Evolutionary conservation across 495 filamentous ascomycete species (phyloP).

Genomic region (Trichocladium antarcticum): DNA sequence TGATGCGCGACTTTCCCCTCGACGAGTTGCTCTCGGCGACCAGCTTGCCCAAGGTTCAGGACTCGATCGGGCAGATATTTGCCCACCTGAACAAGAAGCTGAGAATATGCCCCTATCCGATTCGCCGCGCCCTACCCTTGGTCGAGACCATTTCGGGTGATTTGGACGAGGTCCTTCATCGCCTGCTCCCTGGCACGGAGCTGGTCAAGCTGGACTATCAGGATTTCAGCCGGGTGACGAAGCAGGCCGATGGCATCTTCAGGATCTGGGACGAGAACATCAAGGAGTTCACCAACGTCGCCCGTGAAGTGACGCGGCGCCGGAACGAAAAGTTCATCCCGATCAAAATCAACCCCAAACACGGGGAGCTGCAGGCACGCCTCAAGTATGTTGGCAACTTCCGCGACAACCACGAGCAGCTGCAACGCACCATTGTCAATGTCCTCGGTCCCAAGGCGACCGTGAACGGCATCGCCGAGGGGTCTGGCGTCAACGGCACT

Average conservation of each 20-base stretch:
- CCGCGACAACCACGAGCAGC: conserved; percentile 89
- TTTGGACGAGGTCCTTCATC: conserved; percentile 73
- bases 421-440: conserved; percentile 89
- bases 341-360: conserved; percentile 81
- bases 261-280: conserved; percentile 86
- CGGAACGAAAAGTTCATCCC: conserved; percentile 95
- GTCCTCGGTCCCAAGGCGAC: conserved; percentile 67
- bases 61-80: conserved; percentile 80
- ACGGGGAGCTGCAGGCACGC: conserved; percentile 75
- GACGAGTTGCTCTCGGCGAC: conserved; percentile 91
- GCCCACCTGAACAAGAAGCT: conserved; percentile 92
- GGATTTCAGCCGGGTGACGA: conserved; percentile 80
- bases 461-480: conserved; percentile 39
- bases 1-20: conserved; percentile 95
- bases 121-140: conserved; percentile 81
- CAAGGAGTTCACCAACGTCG: conserved; percentile 96
- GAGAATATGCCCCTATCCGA: conserved; percentile 86
- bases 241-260: conserved; percentile 73
- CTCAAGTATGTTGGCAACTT: conserved; percentile 90
- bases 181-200: conserved; percentile 70
- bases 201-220: conserved; percentile 85
- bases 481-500: conserved; percentile 45
- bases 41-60: conserved; percentile 77
- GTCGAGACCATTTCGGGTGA: conserved; percentile 97
- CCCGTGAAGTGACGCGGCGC: conserved; percentile 80